A percentile compares a stretch with the other conserved stretches of the same genome.
phyloP scores from a whole-genome alignment of 2,329 filamentous ascomycete genomes.

The Monosporascus cannonballus region DNA sequence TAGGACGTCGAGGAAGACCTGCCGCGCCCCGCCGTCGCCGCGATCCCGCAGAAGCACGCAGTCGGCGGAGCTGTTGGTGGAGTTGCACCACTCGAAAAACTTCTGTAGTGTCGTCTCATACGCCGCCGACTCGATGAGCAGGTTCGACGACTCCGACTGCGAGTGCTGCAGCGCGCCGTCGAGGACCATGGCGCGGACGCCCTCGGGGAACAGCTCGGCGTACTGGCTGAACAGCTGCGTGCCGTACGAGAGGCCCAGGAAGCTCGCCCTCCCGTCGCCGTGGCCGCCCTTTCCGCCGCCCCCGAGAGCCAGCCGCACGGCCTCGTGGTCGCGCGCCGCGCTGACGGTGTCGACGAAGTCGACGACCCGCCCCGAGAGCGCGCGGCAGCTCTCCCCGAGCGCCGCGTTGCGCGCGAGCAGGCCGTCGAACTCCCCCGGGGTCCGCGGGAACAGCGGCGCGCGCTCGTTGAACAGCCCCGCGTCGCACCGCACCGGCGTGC shows the following conservation, averaged over 20 bases:
- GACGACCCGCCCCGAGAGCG: conserved; percentile 32
- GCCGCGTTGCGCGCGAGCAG: conserved; percentile 32
- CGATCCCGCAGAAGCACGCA: conserved; percentile 18
- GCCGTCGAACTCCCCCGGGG: conserved; percentile 28
- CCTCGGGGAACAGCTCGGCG: conserved; percentile 36
- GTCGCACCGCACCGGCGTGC: conserved; percentile 33
- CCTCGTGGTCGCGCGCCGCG: conserved; percentile 24
- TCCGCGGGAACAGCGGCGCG: conserved; percentile 30
- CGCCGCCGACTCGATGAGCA: conserved; percentile 28
- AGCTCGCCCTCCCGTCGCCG: conserved; percentile 18
- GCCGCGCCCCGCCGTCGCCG: conserved; percentile 18
- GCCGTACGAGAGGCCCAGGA: conserved; percentile 38
- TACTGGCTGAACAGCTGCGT: conserved; percentile 37
- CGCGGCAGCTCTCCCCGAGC: conserved; percentile 32
- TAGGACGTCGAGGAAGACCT: conserved; percentile 21
- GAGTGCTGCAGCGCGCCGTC: conserved; percentile 39
- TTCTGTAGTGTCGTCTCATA: conserved; percentile 30
- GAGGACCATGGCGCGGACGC: conserved; percentile 34
- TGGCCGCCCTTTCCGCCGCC: conserved; percentile 11
- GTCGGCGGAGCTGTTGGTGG: conserved; percentile 20
- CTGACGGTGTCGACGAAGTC: conserved; percentile 35
- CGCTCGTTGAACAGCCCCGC: conserved; percentile 28
- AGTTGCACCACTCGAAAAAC: conserved; percentile 32
- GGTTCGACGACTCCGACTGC: conserved; percentile 26
- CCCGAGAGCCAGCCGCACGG: conserved; percentile 23